Percentiles rank a stretch among this genome's conserved stretches.
Conservation (phyloP, 257 asterid genomes). For the Cynanchum wilfordii region DNA sequence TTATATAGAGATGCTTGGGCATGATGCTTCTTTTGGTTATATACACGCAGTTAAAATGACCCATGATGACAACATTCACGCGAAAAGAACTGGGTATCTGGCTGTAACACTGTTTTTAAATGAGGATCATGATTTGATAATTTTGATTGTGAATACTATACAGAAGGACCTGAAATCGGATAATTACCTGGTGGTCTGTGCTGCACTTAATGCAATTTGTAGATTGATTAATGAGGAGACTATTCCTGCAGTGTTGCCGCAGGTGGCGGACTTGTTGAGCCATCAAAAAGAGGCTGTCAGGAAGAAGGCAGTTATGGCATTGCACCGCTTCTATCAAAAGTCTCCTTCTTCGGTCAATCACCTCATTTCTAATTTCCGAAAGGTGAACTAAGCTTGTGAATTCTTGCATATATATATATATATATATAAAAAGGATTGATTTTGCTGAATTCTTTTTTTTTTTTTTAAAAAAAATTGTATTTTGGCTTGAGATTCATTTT, state of each 20-base stretch:
- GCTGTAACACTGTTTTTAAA: conserved; percentile 84
- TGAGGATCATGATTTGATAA: conserved; percentile 94
- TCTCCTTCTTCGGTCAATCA: conserved; percentile 83
- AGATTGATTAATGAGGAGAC: conserved; percentile 96
- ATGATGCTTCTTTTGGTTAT: conserved; percentile 92
- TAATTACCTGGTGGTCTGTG: conserved; percentile 76
- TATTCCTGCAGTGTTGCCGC: conserved; percentile 90
- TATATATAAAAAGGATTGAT: neutral
- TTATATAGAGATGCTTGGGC: conserved; percentile 93
- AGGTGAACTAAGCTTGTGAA: conserved; percentile 43
- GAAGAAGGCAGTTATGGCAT: conserved; percentile 97
- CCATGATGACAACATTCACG: conserved; percentile 69
- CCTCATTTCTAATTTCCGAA: conserved; percentile 75
- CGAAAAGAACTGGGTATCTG: conserved; percentile 83
- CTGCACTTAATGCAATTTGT: conserved; percentile 88
- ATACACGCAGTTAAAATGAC: conserved; percentile 99
- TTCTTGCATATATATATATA: neutral
- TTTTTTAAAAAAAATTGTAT: neutral
- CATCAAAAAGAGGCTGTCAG: conserved; percentile 93
- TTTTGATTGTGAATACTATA: conserved; percentile 87
- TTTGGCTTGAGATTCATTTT: neutral
- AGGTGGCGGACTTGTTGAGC: conserved; percentile 75
- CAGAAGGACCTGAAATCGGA: conserved; percentile 98
- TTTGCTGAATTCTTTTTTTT: neutral
- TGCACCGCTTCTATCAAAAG: conserved; percentile 77